phyloP scores from a whole-genome alignment of 176 grass and related monocot genomes.

The Avena sativa region DNA sequence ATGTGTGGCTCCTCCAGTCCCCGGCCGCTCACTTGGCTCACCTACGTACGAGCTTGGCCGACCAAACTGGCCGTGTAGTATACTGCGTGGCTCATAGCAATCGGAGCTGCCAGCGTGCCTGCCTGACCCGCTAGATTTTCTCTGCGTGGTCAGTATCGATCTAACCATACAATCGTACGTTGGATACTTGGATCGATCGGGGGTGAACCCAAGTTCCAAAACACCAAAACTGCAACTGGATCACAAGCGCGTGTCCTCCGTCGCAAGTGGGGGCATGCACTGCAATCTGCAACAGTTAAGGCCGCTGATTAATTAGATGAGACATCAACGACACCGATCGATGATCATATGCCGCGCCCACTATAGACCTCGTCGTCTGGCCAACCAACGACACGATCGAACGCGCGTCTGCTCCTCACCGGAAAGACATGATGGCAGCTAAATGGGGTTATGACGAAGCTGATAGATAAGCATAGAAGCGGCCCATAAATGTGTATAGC shows the following conservation, averaged over 20 bases:
- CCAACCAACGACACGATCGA: slow-evolving; percentile 4
- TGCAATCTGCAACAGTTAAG: too few species aligned
- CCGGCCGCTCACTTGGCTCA: not conserved
- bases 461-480: not conserved
- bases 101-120: not conserved
- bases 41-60: not conserved
- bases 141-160: not conserved
- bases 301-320: not conserved
- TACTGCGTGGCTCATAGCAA: not conserved
- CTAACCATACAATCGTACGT: not conserved
- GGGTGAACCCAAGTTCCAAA: not conserved
- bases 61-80: not conserved
- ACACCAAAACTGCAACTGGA: too few species aligned
- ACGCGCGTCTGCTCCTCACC: not conserved
- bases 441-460: not conserved
- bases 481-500: slow-evolving; percentile 3
- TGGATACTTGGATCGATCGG: too few species aligned
- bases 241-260: too few species aligned
- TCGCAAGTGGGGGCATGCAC: too few species aligned
- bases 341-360: not conserved
- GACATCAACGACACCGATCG: not conserved
- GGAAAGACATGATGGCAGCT: not conserved
- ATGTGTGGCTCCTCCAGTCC: not conserved
- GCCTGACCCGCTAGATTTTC: not conserved
- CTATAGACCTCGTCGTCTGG: slow-evolving; percentile 7